Percentiles rank a stretch among this genome's conserved stretches.
Evolutionary conservation across 2,329 filamentous ascomycete species (phyloP).

Genomic region (Xylariaceae sp.): DNA sequence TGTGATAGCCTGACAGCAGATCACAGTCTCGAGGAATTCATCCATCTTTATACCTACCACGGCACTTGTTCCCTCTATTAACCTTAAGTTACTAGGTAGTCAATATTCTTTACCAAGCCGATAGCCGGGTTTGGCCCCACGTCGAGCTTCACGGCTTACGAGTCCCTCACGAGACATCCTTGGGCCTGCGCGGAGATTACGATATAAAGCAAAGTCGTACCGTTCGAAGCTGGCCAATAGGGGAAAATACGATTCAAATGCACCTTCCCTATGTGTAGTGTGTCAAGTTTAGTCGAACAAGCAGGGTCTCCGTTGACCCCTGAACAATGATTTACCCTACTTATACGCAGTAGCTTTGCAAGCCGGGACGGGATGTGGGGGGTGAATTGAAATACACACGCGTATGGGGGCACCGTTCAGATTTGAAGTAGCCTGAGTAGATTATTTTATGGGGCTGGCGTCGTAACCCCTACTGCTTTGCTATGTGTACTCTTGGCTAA

Average conservation of each 20-base stretch:
- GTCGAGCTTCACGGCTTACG: neutral
- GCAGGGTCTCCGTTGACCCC: too few species aligned
- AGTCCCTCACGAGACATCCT: neutral
- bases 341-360: too few species aligned
- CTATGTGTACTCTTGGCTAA: neutral
- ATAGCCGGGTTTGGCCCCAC: neutral
- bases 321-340: neutral
- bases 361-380: neutral
- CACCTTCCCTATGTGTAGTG: neutral
- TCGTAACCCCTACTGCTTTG: neutral
- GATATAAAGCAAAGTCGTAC: neutral
- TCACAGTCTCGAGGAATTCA: neutral
- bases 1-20: neutral
- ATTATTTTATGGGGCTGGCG: neutral
- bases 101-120: neutral
- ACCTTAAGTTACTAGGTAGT: too few species aligned
- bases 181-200: neutral
- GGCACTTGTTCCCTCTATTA: neutral
- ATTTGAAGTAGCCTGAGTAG: neutral
- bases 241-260: neutral
- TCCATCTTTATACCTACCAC: neutral
- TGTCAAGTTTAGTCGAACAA: neutral
- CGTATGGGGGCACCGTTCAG: neutral
- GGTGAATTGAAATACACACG: neutral
- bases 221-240: neutral